A percentile compares a stretch with the other conserved stretches of the same genome.
Conservation (phyloP, 805 yeast genomes). For the Tetrapisispora nanseiensis region DNA sequence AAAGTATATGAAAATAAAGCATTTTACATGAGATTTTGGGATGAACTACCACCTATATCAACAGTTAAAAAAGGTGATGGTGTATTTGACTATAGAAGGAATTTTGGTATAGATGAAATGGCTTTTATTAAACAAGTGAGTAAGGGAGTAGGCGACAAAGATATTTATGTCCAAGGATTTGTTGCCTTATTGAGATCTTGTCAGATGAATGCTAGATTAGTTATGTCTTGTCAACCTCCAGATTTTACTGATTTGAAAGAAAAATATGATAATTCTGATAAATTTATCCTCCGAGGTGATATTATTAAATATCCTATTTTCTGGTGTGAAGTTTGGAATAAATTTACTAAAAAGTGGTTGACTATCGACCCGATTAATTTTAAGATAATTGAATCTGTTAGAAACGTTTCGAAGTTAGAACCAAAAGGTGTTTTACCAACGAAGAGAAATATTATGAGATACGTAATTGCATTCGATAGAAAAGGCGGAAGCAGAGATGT, state of each 20-base stretch:
- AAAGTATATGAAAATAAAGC: slow-evolving; percentile 23
- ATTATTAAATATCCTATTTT: slow-evolving; percentile 51
- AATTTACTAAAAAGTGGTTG: slow-evolving; percentile 62
- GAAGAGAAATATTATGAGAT: slow-evolving; percentile 45
- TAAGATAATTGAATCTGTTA: slow-evolving; percentile 51
- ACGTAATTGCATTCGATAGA: slow-evolving; percentile 69
- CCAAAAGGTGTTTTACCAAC: slow-evolving; percentile 37
- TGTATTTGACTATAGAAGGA: slow-evolving; percentile 10
- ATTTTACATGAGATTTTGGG: slow-evolving; percentile 39
- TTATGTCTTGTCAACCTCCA: slow-evolving; percentile 83
- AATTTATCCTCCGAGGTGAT: slow-evolving; percentile 2
- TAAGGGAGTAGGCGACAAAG: slow-evolving; percentile 57
- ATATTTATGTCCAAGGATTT: slow-evolving; percentile 80
- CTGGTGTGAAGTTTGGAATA: slow-evolving; percentile 95
- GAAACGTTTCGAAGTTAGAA: slow-evolving; percentile 50
- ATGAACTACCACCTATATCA: slow-evolving; percentile 28
- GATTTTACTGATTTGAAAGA: slow-evolving; percentile 48
- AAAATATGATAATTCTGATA: not conserved
- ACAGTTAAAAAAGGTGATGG: not conserved
- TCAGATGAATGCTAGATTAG: slow-evolving; percentile 62
- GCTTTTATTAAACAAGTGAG: slow-evolving; percentile 34
- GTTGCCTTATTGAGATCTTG: slow-evolving; percentile 63
- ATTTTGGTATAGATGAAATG: slow-evolving; percentile 27
- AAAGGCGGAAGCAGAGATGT: slow-evolving; percentile 65
- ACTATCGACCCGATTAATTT: slow-evolving; percentile 73